phyloP scores from a whole-genome alignment of 495 filamentous ascomycete genomes.

The Aspergillus incahuasiensis region DNA sequence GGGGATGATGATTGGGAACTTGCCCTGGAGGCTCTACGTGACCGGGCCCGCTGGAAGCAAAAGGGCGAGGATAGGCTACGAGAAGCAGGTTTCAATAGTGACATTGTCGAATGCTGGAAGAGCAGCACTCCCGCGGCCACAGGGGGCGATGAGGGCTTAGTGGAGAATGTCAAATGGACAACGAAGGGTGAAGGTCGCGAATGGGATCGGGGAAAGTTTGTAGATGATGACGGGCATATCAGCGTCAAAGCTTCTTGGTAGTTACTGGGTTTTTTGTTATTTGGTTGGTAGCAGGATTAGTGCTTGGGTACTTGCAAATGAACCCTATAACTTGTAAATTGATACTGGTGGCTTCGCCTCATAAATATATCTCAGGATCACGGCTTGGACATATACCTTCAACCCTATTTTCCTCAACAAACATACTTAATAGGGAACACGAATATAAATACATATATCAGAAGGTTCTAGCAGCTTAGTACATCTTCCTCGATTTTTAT shows the following conservation, averaged over 20 bases:
- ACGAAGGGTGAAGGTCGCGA: conserved; percentile 77
- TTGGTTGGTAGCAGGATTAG: neutral
- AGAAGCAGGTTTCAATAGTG: conserved; percentile 73
- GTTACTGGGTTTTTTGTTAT: neutral
- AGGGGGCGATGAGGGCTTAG: conserved; percentile 49
- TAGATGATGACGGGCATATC: conserved; percentile 58
- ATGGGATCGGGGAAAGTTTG: conserved; percentile 85
- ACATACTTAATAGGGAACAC: neutral
- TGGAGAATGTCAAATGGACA: conserved; percentile 72
- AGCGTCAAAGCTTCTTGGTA: conserved; percentile 48
- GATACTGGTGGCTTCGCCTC: too few relatives aligned
- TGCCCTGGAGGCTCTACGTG: conserved; percentile 74
- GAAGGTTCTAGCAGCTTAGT: neutral
- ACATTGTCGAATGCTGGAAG: conserved; percentile 75
- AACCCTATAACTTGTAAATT: too few relatives aligned
- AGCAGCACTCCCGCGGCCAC: conserved; percentile 42
- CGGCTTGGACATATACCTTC: too few relatives aligned
- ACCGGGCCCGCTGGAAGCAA: conserved; percentile 75
- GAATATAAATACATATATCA: neutral
- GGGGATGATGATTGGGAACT: conserved; percentile 73
- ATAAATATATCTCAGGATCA: too few relatives aligned
- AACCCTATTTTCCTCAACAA: too few relatives aligned
- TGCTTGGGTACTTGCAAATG: too few relatives aligned
- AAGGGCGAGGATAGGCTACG: conserved; percentile 73
- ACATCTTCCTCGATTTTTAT: neutral